Evolutionary conservation across 306 rosid genomes (phyloP), one percentile per base, ranked within the genome.

Genomic region (Cicer chorassanicum): DNA sequence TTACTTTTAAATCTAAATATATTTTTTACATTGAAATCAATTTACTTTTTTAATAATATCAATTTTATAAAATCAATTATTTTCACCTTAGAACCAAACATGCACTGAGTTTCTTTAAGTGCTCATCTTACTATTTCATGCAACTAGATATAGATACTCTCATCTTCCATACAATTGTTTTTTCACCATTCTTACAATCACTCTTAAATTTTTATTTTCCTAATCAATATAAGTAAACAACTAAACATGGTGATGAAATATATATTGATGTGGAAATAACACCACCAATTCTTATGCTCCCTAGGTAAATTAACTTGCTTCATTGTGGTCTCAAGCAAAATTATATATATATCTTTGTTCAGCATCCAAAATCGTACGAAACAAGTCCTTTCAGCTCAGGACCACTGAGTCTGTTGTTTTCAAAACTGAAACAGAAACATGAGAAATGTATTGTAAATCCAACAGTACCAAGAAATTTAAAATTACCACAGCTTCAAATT

Each of bases 381-480:
- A 82, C 96, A 24, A 90, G 85, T 72, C 98, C 98, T 78, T 93
- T 84, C 82, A 93, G 88, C 85, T 93, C 96, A 0, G 98, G 98
- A 69, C 98, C 98, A 69, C 80, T 85, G 51, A 90, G 86, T 46
- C 84, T 83, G 85, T 86, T 92, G 90, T 89, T 90, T 64, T 87
- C 89, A 36, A 78, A 92, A 77, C 98, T 92, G 95, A 81, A 84
- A 81, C 66, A 76, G 44, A 12, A 65, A 39, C 16, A 73, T 50
- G 24, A 73, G 1, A 51, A 60, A 78, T 4, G 60, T n/a, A 45
- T 55, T 19, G 70, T 66, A 9, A 71, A 71, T 56, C 9, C 13
- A 62, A 68, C 48, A 49, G 16, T 9, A 29, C 18, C 50, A 40
- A 46, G 8, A 24, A 49, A 73, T 65, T 7, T 41, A 38, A 19